Base-by-base conservation (phyloP, 139 green algal species). In the Chlamydomonas schloesseri region DNA sequence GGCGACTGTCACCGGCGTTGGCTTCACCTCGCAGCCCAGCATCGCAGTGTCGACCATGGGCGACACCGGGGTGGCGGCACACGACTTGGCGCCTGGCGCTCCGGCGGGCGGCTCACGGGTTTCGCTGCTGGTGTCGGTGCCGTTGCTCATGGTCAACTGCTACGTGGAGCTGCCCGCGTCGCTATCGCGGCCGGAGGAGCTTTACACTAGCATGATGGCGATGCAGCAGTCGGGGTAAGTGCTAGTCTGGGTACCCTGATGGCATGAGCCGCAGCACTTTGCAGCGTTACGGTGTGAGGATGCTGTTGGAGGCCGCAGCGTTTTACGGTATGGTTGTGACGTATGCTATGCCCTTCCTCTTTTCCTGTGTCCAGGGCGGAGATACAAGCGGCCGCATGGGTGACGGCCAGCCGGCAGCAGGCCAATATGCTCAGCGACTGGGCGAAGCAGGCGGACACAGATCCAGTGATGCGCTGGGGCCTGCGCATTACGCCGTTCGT, bases 51-150 rank as follows among this genome's bases (percentile, higher is more conserved):
- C 42, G 6, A 50, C 42, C 42, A 50, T 50, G 42, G 42, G 42
- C 42, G 42, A 8, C 42, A 13, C 42, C 6, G 42, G 8, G 42
- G 42, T 8, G 8, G 42, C 42, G 42, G 42, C 42, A 50, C 42
- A 50, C 42, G 42, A 50, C 42, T 50, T 8, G 14, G 28, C 71
- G 11, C 29, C 31, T 1, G 0, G 68, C 18, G 50, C 2, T 15
- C 29, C 50, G 14, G 18, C 50, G 8, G 14, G 18, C 20, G 72
- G 50, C 47, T 79, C 83, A 1, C 62, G 53, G n/a, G 26, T 90
- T 24, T 90, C 87, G 0, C 17, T 90, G 58, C 42, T 90, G 36
- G 23, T 90, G 73, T 74, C 88, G 37, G 37, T 90, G 10, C 87
- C 87, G 2, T 46, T 87, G 73, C 65, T 90, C 4, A 72, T 15